Base-by-base conservation (phyloP, 2,329 filamentous ascomycete genomes). In the Lachnellula hyalina region DNA sequence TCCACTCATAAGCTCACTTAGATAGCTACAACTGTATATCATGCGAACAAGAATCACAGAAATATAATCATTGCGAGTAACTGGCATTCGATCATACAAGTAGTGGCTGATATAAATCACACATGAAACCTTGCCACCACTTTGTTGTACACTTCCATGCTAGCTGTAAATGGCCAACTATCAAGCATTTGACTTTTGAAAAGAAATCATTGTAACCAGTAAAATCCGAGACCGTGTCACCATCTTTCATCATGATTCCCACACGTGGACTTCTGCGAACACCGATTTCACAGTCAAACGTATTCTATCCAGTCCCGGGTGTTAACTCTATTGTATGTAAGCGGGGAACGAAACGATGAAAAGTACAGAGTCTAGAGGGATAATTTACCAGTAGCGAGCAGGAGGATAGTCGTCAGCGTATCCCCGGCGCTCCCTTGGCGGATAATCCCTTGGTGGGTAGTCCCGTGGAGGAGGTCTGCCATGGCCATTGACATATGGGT, bases 401-500 rank as follows among this genome's bases (percentile, higher is more conserved):
- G 61, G 59, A 57, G 65, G 65, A 56, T 68, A 65, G 53, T 67
- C 66, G 54, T 66, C 65, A 47, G 58, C 58, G 52, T 63, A 62
- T 38, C 62, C 50, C n/a, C 56, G 51, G 40, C 51, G 59, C 53
- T 70, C 67, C 54, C 68, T 65, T 51, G 67, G 66, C 49, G 67
- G 67, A 48, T 68, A 69, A 50, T 69, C 68, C 56, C 67, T 60
- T 61, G 67, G 65, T 23, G 65, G 66, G 55, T 66, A 64, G 48
- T 84, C 62, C 59, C 81, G 77, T 61, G 85, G 84, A 3, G 80
- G 77, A 44, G 64, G 61, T 60, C 67, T 60, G 19, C 64, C 63
- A 56, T 81, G 76, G 45, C 78, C 79, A 60, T 80, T 81, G 62
- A 72, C 75, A 64, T 86, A 86, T 47, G 82, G 81, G 56, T 85